Evolutionary conservation across 176 grass and related monocot genomes (phyloP).

Genomic region (Phoenix dactylifera): DNA sequence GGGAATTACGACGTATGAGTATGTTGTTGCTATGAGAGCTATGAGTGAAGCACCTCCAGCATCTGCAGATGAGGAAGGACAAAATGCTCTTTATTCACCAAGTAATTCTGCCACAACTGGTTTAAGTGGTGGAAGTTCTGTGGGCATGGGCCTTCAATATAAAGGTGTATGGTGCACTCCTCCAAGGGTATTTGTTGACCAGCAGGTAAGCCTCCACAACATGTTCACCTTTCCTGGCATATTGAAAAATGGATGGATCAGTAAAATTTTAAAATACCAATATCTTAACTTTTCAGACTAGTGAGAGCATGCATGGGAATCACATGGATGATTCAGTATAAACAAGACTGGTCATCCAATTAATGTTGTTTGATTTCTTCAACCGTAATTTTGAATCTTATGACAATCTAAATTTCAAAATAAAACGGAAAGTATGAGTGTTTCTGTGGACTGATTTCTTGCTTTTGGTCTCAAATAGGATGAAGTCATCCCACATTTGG

Average conservation of each 20-base stretch:
- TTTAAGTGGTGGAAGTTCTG: slow-evolving; percentile 82
- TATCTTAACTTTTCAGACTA: too few relatives aligned
- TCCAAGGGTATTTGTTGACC: slow-evolving; percentile 93
- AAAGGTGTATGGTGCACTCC: slow-evolving; percentile 98
- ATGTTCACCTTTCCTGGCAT: background rate
- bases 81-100: slow-evolving; percentile 76
- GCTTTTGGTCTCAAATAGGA: slow-evolving; percentile 30
- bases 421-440: too few relatives aligned
- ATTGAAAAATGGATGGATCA: too few relatives aligned
- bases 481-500: slow-evolving; percentile 92
- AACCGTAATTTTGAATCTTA: too few relatives aligned
- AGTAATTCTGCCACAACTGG: slow-evolving; percentile 94
- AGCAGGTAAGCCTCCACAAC: slow-evolving; percentile 17
- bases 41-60: slow-evolving; percentile 78
- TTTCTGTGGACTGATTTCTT: too few relatives aligned
- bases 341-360: too few relatives aligned
- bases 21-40: slow-evolving; percentile 96
- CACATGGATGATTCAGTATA: too few relatives aligned
- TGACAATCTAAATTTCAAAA: too few relatives aligned
- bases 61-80: slow-evolving; percentile 73
- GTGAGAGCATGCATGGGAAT: too few relatives aligned
- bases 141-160: slow-evolving; percentile 63
- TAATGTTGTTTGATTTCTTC: too few relatives aligned
- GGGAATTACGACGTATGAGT: slow-evolving; percentile 98
- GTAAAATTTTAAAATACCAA: too few relatives aligned